Evolutionary conservation across 2,329 filamentous ascomycete genomes (phyloP).

Genomic region (Fusarium metavorans): DNA sequence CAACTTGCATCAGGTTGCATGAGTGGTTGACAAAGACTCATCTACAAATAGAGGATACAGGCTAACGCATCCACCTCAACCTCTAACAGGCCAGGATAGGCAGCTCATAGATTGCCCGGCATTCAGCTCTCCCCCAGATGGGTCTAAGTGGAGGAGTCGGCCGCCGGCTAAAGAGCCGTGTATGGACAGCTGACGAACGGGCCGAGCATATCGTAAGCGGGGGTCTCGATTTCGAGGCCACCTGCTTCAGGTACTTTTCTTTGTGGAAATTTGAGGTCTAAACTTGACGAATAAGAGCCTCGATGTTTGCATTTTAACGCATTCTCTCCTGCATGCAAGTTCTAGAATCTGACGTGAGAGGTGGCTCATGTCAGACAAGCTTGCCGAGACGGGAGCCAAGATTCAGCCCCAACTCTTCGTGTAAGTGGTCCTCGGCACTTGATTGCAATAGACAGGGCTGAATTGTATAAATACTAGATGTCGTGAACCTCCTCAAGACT

Average conservation of each 20-base stretch:
- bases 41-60: background rate
- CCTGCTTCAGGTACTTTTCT: background rate
- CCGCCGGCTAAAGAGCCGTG: background rate
- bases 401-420: background rate
- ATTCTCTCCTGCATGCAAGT: background rate
- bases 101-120: background rate
- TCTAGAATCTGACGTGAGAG: constrained; percentile 2
- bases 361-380: background rate
- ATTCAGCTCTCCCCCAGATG: background rate
- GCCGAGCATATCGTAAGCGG: background rate
- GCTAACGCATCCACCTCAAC: background rate
- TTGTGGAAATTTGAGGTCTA: background rate
- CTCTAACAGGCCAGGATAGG: background rate
- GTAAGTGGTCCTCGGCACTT: background rate
- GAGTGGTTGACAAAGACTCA: background rate
- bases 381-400: background rate
- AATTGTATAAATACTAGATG: background rate
- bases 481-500: background rate
- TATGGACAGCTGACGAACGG: background rate
- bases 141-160: background rate
- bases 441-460: no score
- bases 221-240: background rate
- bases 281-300: background rate
- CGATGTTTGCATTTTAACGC: background rate
- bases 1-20: background rate